Evolutionary conservation across 306 rosid species (phyloP).

Genomic region (Sindora glabra): DNA sequence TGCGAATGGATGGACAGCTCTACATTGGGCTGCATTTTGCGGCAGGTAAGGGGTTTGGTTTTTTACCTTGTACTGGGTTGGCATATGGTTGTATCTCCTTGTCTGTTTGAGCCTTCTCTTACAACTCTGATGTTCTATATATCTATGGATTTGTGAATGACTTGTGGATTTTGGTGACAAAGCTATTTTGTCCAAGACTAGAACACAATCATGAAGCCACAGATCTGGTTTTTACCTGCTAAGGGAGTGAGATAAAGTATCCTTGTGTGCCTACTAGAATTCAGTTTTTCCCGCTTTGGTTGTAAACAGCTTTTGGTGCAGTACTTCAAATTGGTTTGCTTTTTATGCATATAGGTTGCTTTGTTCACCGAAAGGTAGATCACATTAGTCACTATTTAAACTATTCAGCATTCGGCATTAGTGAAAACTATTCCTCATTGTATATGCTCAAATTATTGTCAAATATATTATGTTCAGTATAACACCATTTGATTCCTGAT

Average conservation of each 20-base stretch:
- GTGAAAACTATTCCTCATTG: neutral
- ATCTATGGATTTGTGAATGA: neutral
- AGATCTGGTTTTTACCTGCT: neutral
- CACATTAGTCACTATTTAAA: neutral
- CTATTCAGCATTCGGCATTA: neutral
- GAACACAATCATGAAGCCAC: too few species aligned
- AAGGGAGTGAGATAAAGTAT: neutral
- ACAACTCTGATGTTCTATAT: neutral
- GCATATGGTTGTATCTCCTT: conserved; percentile 2
- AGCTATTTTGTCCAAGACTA: neutral
- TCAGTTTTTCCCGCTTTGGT: neutral
- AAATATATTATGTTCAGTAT: conserved; percentile 7
- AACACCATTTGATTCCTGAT: conserved; percentile 7
- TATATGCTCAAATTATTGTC: neutral
- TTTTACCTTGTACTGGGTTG: neutral
- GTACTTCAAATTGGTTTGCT: neutral
- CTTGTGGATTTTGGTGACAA: neutral
- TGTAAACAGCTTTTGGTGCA: conserved; percentile 6
- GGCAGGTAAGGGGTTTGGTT: conserved; percentile 55
- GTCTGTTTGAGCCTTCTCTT: conserved; percentile 5
- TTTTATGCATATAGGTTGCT: neutral
- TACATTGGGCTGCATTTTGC: conserved; percentile 86
- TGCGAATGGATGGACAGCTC: conserved; percentile 81
- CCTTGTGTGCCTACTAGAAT: neutral
- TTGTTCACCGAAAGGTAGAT: conserved; percentile 8